These are phyloP conservation scores for Chlorella ohadii DNA, from an alignment of 139 green algal genomes.

Conservation along the genomic window DNA sequence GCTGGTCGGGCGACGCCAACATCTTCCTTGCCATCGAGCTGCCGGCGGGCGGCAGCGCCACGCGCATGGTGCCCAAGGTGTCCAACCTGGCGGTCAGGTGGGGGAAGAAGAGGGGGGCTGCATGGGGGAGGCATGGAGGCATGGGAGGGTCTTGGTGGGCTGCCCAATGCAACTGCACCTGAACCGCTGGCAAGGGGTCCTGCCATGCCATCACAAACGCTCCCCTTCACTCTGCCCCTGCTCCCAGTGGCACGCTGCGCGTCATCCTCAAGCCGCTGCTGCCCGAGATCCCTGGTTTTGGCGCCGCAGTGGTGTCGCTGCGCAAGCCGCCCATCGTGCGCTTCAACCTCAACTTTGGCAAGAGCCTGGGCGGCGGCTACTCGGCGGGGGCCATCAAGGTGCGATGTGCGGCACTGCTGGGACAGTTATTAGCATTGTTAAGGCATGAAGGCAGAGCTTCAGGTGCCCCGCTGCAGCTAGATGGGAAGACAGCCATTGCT, in stretches of 20 bases:
- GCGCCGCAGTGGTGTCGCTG: constrained; percentile 61
- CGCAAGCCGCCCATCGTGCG: constrained; percentile 39
- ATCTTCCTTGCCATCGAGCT: constrained; percentile 88
- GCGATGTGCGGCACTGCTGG: background rate
- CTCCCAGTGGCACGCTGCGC: constrained; percentile 21
- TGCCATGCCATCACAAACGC: no score
- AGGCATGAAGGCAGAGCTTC: no score
- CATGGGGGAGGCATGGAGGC: no score
- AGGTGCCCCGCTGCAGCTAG: no score
- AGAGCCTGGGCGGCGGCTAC: constrained; percentile 48
- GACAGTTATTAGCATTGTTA: no score
- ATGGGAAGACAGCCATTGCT: no score
- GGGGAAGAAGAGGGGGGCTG: no score
- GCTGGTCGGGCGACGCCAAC: constrained; percentile 88
- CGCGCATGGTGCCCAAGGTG: constrained; percentile 86
- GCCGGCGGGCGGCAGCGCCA: constrained; percentile 56
- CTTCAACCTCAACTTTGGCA: constrained; percentile 71
- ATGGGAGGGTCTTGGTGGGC: no score
- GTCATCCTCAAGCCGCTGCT: constrained; percentile 41
- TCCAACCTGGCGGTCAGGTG: constrained; percentile 78
- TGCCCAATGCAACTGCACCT: no score
- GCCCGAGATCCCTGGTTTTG: constrained; percentile 81
- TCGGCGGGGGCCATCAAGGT: constrained; percentile 49
- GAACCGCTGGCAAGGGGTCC: no score
- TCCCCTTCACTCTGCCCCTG: no score